Base-by-base conservation (phyloP, 805 yeast species). In the Candida lessepsii region DNA sequence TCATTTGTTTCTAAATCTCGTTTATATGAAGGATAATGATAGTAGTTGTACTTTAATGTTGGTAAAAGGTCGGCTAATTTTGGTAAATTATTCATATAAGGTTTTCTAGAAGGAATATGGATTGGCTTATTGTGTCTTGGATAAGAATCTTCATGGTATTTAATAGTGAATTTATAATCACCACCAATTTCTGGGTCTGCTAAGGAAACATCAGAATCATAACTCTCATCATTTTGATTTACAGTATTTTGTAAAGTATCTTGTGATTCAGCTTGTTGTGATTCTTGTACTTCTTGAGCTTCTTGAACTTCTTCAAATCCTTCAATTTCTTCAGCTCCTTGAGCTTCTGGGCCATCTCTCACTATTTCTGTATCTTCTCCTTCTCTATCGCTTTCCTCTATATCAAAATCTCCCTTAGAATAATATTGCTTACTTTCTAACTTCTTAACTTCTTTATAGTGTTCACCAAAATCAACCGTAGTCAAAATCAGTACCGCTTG, bases 111-210 rank as follows among this genome's bases (percentile, higher is more conserved):
- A 5, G 83, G 83, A 16, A 73, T 67, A 67, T 74, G 70, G 4
- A 58, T 51, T 11, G 55, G 64, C 20, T 56, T 60, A 10, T 52
- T 58, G 1, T 11, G 28, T 28, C 28, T 40, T 29, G n/a, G 21
- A n/a, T 28, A 18, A 4, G 29, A 2, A 30, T 46, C 49, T 21
- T 44, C 26, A 20, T 30, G 62, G 15, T 65, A 27, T 47, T 71
- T 76, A 20, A 78, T 61, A 5, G 62, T 60, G 48, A 79, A 79
- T 0, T 73, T 80, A 50, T 63, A 65, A 35, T 71, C 68, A 3
- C 75, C 78, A 15, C 75, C 65, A 5, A 74, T 55, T 36, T 69
- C 69, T 0, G 82, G 81, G 44, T 73, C 70, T 1, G 82, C 80
- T 17, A 75, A 48, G 0, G 82, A 76, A 2, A 74, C 57, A 46